Percentiles rank a stretch among this genome's conserved stretches.
These are phyloP conservation scores for Starmerella tilneyi DNA, from an alignment of 805 yeast species.

Conservation along the genomic window DNA sequence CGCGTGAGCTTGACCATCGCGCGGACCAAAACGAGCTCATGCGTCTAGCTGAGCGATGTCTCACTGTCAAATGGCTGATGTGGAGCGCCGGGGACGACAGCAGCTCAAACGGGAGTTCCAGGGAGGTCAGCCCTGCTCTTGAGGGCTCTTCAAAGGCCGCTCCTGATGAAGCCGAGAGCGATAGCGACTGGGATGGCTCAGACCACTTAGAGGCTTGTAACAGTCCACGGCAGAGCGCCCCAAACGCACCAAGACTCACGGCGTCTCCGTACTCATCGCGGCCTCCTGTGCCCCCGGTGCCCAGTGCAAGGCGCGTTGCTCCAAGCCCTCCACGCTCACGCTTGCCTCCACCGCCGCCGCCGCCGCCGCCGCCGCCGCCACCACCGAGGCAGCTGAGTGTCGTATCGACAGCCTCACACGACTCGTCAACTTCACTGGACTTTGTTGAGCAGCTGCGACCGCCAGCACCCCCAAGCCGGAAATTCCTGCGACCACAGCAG, in stretches of 20 bases:
- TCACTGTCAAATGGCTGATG: conserved; percentile 20
- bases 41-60: conserved; percentile 21
- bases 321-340: background rate
- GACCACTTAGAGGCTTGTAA: too few species aligned
- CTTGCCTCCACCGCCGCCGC: background rate
- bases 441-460: conserved; percentile 16
- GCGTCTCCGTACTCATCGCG: too few species aligned
- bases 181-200: too few species aligned
- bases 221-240: too few species aligned
- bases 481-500: conserved; percentile 1
- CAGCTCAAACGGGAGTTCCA: background rate
- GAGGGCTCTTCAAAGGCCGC: too few species aligned
- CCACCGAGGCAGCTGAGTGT: conserved; percentile 11
- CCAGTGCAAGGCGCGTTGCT: background rate
- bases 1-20: conserved; percentile 4
- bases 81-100: conserved; percentile 1
- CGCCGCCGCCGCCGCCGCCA: conserved; percentile 8
- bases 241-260: too few species aligned
- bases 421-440: conserved; percentile 11
- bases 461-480: conserved; percentile 15
- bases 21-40: conserved; percentile 9
- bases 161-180: too few species aligned
- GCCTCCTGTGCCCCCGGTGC: too few species aligned
- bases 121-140: too few species aligned
- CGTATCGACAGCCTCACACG: conserved; percentile 5